Percentiles rank a stretch among this genome's conserved stretches.
Evolutionary conservation across 1,139 yeast species (phyloP).

Genomic region (Barnettozyma hawaiiensis): DNA sequence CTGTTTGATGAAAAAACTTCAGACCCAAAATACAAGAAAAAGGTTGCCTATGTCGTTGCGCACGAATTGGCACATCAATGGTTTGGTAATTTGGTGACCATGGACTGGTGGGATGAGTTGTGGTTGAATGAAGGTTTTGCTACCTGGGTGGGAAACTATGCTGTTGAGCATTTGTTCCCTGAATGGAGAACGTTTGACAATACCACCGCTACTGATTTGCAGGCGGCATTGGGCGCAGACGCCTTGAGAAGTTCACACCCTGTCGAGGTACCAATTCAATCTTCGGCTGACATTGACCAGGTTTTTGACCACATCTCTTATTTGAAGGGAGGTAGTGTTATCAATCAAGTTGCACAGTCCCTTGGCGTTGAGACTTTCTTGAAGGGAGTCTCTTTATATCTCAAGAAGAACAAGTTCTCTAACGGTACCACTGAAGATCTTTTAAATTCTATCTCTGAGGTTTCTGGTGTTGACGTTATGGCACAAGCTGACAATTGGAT

Average conservation of each 20-base stretch:
- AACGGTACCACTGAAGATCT: slow-evolving; percentile 60
- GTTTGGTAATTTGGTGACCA: slow-evolving; percentile 88
- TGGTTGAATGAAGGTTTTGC: slow-evolving; percentile 94
- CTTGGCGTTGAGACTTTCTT: slow-evolving; percentile 72
- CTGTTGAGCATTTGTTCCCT: slow-evolving; percentile 71
- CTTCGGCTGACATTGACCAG: slow-evolving; percentile 81
- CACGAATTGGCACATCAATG: slow-evolving; percentile 93
- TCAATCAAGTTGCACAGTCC: slow-evolving; percentile 72
- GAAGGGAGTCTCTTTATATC: slow-evolving; percentile 70
- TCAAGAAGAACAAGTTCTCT: slow-evolving; percentile 56
- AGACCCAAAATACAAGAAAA: slow-evolving; percentile 61
- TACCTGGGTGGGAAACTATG: slow-evolving; percentile 83
- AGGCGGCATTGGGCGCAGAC: slow-evolving; percentile 66
- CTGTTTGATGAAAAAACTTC: slow-evolving; percentile 63
- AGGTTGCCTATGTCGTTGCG: slow-evolving; percentile 83
- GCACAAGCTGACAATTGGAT: slow-evolving; percentile 57
- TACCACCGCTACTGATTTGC: slow-evolving; percentile 64
- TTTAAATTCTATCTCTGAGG: slow-evolving; percentile 53
- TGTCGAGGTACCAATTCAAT: slow-evolving; percentile 75
- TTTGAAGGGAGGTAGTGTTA: slow-evolving; percentile 73
- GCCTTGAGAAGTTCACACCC: slow-evolving; percentile 80
- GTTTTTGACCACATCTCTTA: slow-evolving; percentile 84
- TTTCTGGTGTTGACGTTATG: slow-evolving; percentile 48
- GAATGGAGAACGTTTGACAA: slow-evolving; percentile 84
- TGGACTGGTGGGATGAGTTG: slow-evolving; percentile 94